Evolutionary conservation across 441 rosid species (phyloP).

Genomic region (Gossypium gossypioides): DNA sequence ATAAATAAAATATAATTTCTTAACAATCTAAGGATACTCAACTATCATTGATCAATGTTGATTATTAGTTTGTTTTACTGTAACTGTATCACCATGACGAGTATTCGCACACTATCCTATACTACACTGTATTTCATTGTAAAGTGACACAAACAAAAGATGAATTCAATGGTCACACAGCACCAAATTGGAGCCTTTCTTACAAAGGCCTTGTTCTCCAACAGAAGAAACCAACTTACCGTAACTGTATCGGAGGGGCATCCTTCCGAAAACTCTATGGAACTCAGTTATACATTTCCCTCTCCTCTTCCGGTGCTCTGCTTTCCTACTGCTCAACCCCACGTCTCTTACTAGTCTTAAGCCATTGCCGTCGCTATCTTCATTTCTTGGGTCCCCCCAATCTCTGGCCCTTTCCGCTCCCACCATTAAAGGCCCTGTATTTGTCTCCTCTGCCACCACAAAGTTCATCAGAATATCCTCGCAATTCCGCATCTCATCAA

Average conservation of each 20-base stretch:
- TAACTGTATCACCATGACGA: neutral
- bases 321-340: slow-evolving; percentile 68
- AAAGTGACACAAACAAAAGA: neutral
- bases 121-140: neutral
- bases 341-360: slow-evolving; percentile 27
- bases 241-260: slow-evolving; percentile 72
- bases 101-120: too few species aligned
- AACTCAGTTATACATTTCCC: slow-evolving; percentile 62
- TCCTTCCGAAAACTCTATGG: slow-evolving; percentile 57
- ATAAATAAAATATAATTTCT: neutral
- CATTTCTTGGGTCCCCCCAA: slow-evolving; percentile 81
- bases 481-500: slow-evolving; percentile 58
- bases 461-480: slow-evolving; percentile 87
- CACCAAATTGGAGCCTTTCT: slow-evolving; percentile 54
- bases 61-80: neutral
- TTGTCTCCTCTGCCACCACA: slow-evolving; percentile 49
- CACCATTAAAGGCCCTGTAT: slow-evolving; percentile 62
- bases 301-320: slow-evolving; percentile 75
- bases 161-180: slow-evolving; percentile 16
- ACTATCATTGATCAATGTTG: neutral
- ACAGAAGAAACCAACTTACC: slow-evolving; percentile 64
- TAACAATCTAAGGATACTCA: neutral
- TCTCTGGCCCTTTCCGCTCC: slow-evolving; percentile 70
- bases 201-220: slow-evolving; percentile 73
- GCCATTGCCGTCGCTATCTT: slow-evolving; percentile 5